Conservation (phyloP, 768 basidiomycete genomes). For the Chalciporus chontae region DNA sequence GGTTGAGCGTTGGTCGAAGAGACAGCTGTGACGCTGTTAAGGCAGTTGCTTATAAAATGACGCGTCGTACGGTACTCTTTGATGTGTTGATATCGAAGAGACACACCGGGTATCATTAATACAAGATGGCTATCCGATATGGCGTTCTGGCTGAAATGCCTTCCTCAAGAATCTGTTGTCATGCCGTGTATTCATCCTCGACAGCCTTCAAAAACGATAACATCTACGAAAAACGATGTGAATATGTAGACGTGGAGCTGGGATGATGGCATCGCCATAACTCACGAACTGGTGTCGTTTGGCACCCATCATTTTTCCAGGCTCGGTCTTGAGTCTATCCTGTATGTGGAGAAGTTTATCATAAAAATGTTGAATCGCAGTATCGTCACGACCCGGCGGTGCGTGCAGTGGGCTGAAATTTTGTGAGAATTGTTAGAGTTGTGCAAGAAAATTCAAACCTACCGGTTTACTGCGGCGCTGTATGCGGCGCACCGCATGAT, state of each 20-base stretch:
- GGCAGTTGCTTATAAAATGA: too few relatives aligned
- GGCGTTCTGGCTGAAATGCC: too few relatives aligned
- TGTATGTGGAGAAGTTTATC: slow-evolving; percentile 80
- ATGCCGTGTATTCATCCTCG: slow-evolving; percentile 47
- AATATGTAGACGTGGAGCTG: slow-evolving; percentile 2
- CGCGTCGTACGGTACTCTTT: not conserved
- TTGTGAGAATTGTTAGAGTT: not conserved
- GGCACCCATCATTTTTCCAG: slow-evolving; percentile 63
- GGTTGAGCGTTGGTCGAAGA: too few relatives aligned
- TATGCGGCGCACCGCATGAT: slow-evolving; percentile 71
- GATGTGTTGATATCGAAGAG: not conserved
- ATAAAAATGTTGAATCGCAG: slow-evolving; percentile 79
- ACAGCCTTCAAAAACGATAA: slow-evolving; percentile 58
- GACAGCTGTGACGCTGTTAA: too few relatives aligned
- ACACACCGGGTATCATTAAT: not conserved
- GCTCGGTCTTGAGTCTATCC: slow-evolving; percentile 72
- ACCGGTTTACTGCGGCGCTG: slow-evolving; percentile 52
- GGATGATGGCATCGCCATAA: not conserved
- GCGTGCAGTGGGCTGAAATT: slow-evolving; percentile 38
- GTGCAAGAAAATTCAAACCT: slow-evolving; percentile 2
- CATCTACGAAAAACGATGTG: slow-evolving; percentile 41
- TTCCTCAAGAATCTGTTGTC: not conserved
- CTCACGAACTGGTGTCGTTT: slow-evolving; percentile 70
- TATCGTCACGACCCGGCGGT: slow-evolving; percentile 47
- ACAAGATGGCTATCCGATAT: not conserved